phyloP scores from a whole-genome alignment of 2,329 filamentous ascomycete species.

The Arthroderma uncinatum region DNA sequence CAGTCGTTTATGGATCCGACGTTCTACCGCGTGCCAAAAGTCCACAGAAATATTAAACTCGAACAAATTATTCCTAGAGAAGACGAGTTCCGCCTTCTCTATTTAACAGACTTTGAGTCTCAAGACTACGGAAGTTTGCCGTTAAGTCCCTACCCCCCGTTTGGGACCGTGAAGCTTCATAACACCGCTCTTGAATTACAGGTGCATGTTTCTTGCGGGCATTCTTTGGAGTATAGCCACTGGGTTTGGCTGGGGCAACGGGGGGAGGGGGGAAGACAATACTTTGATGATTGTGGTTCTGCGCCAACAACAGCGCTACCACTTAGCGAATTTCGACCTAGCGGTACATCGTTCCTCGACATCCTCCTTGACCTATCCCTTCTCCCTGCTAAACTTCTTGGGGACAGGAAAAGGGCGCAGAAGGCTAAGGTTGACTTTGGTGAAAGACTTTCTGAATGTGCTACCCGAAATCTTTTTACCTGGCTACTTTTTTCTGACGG shows the following conservation, averaged over 20 bases:
- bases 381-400: too few relatives aligned
- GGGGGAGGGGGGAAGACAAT: not conserved
- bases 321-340: not conserved
- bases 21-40: constrained; percentile 7
- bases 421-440: not conserved
- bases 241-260: constrained; percentile 11
- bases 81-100: constrained; percentile 11
- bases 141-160: constrained; percentile 9
- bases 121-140: constrained; percentile 1
- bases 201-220: constrained; percentile 10
- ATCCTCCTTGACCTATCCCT: too few relatives aligned
- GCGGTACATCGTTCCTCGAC: not conserved
- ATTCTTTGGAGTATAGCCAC: constrained; percentile 10
- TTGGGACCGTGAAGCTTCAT: constrained; percentile 6
- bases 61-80: constrained; percentile 8
- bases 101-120: constrained; percentile 8
- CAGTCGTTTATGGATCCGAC: constrained; percentile 7
- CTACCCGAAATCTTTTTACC: constrained; percentile 9
- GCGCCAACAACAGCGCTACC: not conserved
- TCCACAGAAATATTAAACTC: constrained; percentile 5
- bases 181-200: constrained; percentile 10
- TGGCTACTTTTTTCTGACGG: constrained; percentile 10
- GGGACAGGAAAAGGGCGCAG: not conserved
- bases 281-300: constrained; percentile 4
- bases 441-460: constrained; percentile 9